phyloP scores from a whole-genome alignment of 2,329 filamentous ascomycete species.

The Parascedosporium putredinis region DNA sequence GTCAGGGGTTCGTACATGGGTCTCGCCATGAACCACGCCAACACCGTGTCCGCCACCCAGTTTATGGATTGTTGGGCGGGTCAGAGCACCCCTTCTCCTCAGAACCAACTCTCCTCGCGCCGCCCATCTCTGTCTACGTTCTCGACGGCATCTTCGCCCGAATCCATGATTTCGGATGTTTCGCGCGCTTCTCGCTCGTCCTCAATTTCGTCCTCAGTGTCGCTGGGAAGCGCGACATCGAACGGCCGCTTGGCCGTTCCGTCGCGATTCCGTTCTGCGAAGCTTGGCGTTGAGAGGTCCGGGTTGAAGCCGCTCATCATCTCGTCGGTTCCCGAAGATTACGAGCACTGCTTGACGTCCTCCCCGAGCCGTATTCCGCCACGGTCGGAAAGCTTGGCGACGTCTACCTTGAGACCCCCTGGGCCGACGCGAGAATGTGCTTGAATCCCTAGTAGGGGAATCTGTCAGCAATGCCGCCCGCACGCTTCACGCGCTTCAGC shows the following conservation, averaged over 20 bases:
- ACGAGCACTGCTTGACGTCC: conserved; percentile 37
- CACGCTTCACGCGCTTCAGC: conserved; percentile 48
- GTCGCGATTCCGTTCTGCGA: conserved; percentile 54
- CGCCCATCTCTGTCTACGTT: conserved; percentile 54
- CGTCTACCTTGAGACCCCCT: conserved; percentile 36
- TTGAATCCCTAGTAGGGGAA: conserved; percentile 26
- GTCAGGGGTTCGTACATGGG: conserved; percentile 48
- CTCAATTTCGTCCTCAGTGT: conserved; percentile 54
- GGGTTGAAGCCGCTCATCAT: conserved; percentile 42
- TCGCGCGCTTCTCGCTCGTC: conserved; percentile 53
- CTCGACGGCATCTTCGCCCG: conserved; percentile 53
- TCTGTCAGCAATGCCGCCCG: conserved; percentile 43
- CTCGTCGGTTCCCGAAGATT: conserved; percentile 47
- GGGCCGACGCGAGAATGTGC: conserved; percentile 33
- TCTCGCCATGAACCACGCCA: conserved; percentile 47
- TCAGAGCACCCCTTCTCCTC: conserved; percentile 37
- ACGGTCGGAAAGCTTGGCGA: conserved; percentile 40
- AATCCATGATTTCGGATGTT: conserved; percentile 56
- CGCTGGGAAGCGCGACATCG: conserved; percentile 49
- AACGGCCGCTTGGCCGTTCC: conserved; percentile 40
- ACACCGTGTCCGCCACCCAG: conserved; percentile 33
- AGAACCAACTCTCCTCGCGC: conserved; percentile 36
- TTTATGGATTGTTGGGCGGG: conserved; percentile 42
- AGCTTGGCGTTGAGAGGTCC: conserved; percentile 46
- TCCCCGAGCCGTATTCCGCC: conserved; percentile 49